These are phyloP conservation scores for Coprinopsis sp. DNA, from an alignment of 768 basidiomycete species.

Conservation along the genomic window DNA sequence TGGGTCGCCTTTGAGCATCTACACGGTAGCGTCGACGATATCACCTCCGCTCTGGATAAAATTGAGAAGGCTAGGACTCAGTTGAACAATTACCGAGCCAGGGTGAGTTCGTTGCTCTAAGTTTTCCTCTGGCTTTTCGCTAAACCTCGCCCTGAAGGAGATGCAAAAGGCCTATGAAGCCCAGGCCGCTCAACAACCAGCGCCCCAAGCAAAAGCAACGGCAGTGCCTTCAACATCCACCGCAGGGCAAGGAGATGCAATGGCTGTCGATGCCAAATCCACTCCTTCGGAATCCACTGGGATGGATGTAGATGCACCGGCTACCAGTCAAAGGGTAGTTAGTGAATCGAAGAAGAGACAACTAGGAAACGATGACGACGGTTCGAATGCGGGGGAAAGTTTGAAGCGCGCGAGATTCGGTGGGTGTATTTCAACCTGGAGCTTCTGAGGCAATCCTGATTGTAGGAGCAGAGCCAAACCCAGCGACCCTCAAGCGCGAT, in stretches of 20 bases:
- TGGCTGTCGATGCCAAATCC: slow-evolving; percentile 37
- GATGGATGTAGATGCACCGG: slow-evolving; percentile 26
- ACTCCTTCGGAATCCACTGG: slow-evolving; percentile 1
- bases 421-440: slow-evolving; percentile 24
- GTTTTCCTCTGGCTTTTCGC: slow-evolving; percentile 4
- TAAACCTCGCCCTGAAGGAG: slow-evolving; percentile 37
- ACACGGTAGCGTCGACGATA: slow-evolving; percentile 65
- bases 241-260: slow-evolving; percentile 36
- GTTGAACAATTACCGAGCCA: slow-evolving; percentile 57
- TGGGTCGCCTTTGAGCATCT: slow-evolving; percentile 87
- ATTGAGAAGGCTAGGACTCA: slow-evolving; percentile 61
- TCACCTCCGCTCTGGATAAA: slow-evolving; percentile 59
- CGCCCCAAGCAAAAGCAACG: slow-evolving; percentile 1
- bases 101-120: slow-evolving; percentile 40
- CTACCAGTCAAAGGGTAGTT: background rate
- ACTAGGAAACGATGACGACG: slow-evolving; percentile 53
- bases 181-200: too few relatives aligned
- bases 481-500: slow-evolving; percentile 64
- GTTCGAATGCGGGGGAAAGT: slow-evolving; percentile 27
- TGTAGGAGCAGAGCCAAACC: slow-evolving; percentile 36
- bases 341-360: slow-evolving; percentile 47
- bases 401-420: slow-evolving; percentile 63
- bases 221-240: slow-evolving; percentile 34
- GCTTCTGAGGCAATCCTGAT: slow-evolving; percentile 1
- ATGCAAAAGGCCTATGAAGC: slow-evolving; percentile 46